Evolutionary conservation across 495 filamentous ascomycete species (phyloP).

Genomic region (Neurospora sp.): DNA sequence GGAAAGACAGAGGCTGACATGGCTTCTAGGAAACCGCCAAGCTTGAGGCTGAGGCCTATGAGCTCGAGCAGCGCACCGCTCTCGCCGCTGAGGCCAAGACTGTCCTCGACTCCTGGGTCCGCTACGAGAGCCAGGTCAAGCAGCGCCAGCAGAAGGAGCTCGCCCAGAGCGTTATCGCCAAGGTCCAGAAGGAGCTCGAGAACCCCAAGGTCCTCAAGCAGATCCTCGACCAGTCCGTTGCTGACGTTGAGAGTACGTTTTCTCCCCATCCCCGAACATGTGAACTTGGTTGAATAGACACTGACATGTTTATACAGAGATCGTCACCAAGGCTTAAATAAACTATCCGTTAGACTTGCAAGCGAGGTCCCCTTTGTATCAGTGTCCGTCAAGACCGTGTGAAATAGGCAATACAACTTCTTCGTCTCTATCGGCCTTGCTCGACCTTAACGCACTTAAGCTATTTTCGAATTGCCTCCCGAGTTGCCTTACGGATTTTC

Average conservation of each 20-base stretch:
- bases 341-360: slow-evolving; percentile 27
- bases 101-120: slow-evolving; percentile 95
- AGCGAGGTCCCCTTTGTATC: slow-evolving; percentile 38
- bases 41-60: slow-evolving; percentile 89
- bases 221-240: slow-evolving; percentile 89
- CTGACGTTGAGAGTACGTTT: slow-evolving; percentile 90
- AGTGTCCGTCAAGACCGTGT: slow-evolving; percentile 35
- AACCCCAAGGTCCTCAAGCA: slow-evolving; percentile 90
- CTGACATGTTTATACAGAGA: slow-evolving; percentile 31
- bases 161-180: slow-evolving; percentile 82
- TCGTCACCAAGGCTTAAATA: slow-evolving; percentile 44
- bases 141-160: slow-evolving; percentile 95
- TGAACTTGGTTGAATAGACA: neutral
- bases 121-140: slow-evolving; percentile 98
- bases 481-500: neutral
- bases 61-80: slow-evolving; percentile 90
- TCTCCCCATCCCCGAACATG: neutral
- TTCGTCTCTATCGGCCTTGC: slow-evolving; percentile 5
- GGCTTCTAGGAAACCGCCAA: slow-evolving; percentile 76
- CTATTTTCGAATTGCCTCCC: neutral
- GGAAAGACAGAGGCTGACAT: slow-evolving; percentile 5
- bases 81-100: slow-evolving; percentile 85
- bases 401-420: slow-evolving; percentile 32
- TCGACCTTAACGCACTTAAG: neutral
- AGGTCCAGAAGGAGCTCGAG: slow-evolving; percentile 97